Evolutionary conservation across 106 monocot genomes (phyloP).

Genomic region (Acorus calamus): DNA sequence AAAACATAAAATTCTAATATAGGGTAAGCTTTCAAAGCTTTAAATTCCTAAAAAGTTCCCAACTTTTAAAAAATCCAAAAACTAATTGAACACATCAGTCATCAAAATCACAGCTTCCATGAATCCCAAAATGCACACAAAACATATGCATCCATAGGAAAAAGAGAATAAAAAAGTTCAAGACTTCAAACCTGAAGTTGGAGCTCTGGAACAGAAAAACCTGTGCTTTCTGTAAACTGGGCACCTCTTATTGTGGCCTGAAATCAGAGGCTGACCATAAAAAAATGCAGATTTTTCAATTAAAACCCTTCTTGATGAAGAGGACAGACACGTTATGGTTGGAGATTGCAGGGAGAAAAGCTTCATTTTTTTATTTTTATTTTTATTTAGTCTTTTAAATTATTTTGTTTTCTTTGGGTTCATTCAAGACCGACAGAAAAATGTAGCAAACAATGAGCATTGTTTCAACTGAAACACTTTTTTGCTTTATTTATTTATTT

Average conservation of each 20-base stretch:
- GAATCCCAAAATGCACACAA: not conserved
- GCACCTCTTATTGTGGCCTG: not conserved
- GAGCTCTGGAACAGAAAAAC: not conserved
- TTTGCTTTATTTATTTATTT: too few relatives aligned
- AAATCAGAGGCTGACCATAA: constrained; percentile 4
- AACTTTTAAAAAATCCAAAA: too few relatives aligned
- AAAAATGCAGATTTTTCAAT: constrained; percentile 1
- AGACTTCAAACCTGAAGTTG: constrained; percentile 2
- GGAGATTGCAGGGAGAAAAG: constrained; percentile 7
- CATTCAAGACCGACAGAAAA: too few relatives aligned
- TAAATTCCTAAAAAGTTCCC: too few relatives aligned
- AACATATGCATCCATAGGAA: not conserved
- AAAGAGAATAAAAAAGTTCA: not conserved
- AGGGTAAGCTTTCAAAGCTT: too few relatives aligned
- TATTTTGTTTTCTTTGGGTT: not conserved
- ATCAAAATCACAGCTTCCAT: too few relatives aligned
- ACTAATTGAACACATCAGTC: too few relatives aligned
- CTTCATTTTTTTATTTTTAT: constrained; percentile 5
- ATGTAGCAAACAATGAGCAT: too few relatives aligned
- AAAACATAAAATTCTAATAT: too few relatives aligned
- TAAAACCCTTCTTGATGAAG: not conserved
- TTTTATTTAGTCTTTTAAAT: not conserved
- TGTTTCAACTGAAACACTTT: too few relatives aligned
- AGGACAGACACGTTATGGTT: not conserved
- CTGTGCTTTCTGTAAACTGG: not conserved